A percentile compares a stretch with the other conserved stretches of the same genome.
Conservation (phyloP, 306 rosid species). For the Pyrus communis region DNA sequence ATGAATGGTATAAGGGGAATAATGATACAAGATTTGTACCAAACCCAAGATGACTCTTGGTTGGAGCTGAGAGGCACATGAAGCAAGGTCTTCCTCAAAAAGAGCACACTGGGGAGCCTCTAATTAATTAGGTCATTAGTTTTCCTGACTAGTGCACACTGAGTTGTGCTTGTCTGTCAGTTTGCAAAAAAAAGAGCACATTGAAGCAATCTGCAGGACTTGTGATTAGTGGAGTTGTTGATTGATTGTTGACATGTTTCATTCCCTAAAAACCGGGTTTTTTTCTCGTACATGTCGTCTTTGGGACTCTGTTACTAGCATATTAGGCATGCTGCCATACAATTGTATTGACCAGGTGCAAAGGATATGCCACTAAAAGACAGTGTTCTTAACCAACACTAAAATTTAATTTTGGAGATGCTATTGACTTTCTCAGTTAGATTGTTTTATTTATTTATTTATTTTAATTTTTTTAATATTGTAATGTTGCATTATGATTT, state of each 20-base stretch:
- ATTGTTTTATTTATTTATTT: too few species aligned
- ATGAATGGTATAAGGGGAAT: constrained; percentile 27
- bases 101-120: constrained; percentile 43
- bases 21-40: constrained; percentile 12
- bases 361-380: constrained; percentile 22
- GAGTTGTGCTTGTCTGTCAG: constrained; percentile 81
- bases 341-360: constrained; percentile 12
- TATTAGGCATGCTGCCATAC: constrained; percentile 22
- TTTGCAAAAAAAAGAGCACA: constrained; percentile 23
- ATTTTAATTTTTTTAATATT: too few species aligned
- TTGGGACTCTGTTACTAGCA: constrained; percentile 19
- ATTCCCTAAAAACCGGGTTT: constrained; percentile 72
- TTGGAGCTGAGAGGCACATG: constrained; percentile 36
- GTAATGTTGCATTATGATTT: neutral
- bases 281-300: constrained; percentile 52
- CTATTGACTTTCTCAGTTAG: too few species aligned
- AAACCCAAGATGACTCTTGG: constrained; percentile 69
- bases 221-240: constrained; percentile 77
- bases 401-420: neutral
- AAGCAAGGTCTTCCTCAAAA: constrained; percentile 66
- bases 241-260: constrained; percentile 61
- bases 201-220: constrained; percentile 16
- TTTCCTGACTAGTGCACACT: constrained; percentile 58
- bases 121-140: constrained; percentile 22
- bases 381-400: neutral